A percentile compares a stretch with the other conserved stretches of the same genome.
These are phyloP conservation scores for Paradendryphiella salina DNA, from an alignment of 2,329 filamentous ascomycete species.

Conservation along the genomic window DNA sequence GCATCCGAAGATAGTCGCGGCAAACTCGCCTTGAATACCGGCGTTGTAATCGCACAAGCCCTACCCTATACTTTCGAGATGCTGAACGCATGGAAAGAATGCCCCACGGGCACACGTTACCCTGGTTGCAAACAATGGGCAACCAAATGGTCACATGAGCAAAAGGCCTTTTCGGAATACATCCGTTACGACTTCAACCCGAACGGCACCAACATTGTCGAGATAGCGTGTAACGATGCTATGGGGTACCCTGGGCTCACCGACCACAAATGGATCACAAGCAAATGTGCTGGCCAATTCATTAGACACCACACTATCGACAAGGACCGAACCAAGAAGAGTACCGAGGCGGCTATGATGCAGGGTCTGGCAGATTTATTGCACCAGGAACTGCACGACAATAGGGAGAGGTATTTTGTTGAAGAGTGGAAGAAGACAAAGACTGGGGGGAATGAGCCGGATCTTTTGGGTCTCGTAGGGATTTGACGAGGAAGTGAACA, in stretches of 20 bases:
- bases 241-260: slow-evolving; percentile 37
- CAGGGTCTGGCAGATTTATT: slow-evolving; percentile 17
- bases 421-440: slow-evolving; percentile 4
- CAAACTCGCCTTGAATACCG: slow-evolving; percentile 45
- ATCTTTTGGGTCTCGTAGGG: background rate
- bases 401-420: slow-evolving; percentile 14
- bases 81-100: slow-evolving; percentile 39
- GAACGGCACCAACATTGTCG: slow-evolving; percentile 29
- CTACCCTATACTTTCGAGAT: slow-evolving; percentile 33
- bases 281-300: slow-evolving; percentile 34
- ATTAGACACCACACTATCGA: slow-evolving; percentile 35
- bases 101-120: slow-evolving; percentile 33
- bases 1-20: slow-evolving; percentile 46
- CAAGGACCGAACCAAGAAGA: slow-evolving; percentile 22
- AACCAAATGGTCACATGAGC: slow-evolving; percentile 38
- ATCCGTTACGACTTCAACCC: slow-evolving; percentile 42
- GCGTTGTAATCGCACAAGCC: slow-evolving; percentile 47
- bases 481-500: too few relatives aligned
- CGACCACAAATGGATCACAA: slow-evolving; percentile 11
- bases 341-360: slow-evolving; percentile 21
- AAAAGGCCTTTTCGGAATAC: slow-evolving; percentile 42
- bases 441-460: background rate
- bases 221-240: slow-evolving; percentile 43
- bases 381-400: slow-evolving; percentile 15
- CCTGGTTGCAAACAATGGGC: slow-evolving; percentile 36